Base-by-base conservation (phyloP, 768 basidiomycete genomes). In the Panaeolus cyanescens region DNA sequence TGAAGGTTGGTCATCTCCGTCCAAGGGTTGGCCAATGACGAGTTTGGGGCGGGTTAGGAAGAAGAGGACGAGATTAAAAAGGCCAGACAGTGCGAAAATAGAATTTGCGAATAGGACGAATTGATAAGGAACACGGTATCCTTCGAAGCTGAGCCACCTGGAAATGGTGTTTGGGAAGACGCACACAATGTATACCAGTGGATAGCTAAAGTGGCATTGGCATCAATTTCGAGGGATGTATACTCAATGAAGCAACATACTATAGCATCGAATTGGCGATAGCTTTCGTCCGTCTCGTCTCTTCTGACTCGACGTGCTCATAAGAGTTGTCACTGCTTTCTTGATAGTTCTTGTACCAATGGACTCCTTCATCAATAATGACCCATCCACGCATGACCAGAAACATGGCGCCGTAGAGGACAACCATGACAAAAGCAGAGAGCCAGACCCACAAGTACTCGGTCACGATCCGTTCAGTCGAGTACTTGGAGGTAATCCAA, bases 401-500 rank as follows among this genome's bases (percentile, higher is more conserved):
- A 45, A 77, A 80, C 64, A 82, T 79, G 34, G 79, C 74, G 5
- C 76, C 65, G 62, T 85, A 85, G 6, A 83, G 72, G 12, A 80
- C 55, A 36, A 80, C 53, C 70, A 80, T 80, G 10, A 75, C 54
- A 31, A 79, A 66, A 1, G 76, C 80, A 0, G 83, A 71, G 5
- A 79, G 57, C 83, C 84, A 86, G 39, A 84, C 70, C 81, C 82
- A 84, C n/a, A 81, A 58, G 60, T 84, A 85, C 60, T 84, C 83
- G 3, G 83, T 74, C 8, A 75, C 75, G 12, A 83, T 79, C 53
- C 74, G 74, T 61, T 83, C 77, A 5, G 67, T 66, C 13, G 60
- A 61, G 62, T 72, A 81, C 0, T 70, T 59, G 3, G 65, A 36
- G 3, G 64, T 59, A 39, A 85, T 84, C 84, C 84, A 85, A 63